phyloP scores from a whole-genome alignment of 2,329 filamentous ascomycete species.

The Tolypocladium ophioglossoides region DNA sequence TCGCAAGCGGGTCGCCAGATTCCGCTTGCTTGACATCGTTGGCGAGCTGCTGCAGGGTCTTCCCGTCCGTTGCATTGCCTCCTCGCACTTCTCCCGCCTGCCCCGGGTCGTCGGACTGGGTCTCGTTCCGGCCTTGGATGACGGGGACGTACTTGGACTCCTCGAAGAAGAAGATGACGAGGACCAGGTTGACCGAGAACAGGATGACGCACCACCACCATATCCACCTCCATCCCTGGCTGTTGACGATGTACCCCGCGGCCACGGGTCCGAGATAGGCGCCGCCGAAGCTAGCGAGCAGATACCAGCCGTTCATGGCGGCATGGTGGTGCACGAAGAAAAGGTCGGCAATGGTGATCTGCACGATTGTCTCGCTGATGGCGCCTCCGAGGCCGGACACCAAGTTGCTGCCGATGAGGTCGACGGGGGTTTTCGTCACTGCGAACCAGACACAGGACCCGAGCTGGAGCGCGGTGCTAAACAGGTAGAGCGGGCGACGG shows the following conservation, averaged over 20 bases:
- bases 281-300: constrained; percentile 15
- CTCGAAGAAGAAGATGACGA: constrained; percentile 3
- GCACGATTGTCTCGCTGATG: constrained; percentile 25
- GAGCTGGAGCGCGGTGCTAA: constrained; percentile 7
- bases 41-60: not conserved
- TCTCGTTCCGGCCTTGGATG: not conserved
- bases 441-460: constrained; percentile 8
- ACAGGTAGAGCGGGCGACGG: constrained; percentile 20
- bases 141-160: constrained; percentile 4
- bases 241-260: constrained; percentile 9
- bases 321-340: constrained; percentile 19
- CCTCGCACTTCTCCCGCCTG: not conserved
- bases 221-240: constrained; percentile 18
- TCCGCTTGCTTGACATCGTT: not conserved
- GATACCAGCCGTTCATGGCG: constrained; percentile 17
- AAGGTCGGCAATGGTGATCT: constrained; percentile 24
- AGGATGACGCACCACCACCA: constrained; percentile 11
- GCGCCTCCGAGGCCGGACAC: constrained; percentile 23
- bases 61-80: not conserved
- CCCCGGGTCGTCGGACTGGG: no score
- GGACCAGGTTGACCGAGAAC: not conserved
- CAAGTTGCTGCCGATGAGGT: constrained; percentile 8
- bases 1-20: not conserved
- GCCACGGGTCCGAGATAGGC: constrained; percentile 11
- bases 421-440: constrained; percentile 4